Evolutionary conservation across 352 stramenopile genomes (phyloP).

Genomic region (Globisporangium paddicum): DNA sequence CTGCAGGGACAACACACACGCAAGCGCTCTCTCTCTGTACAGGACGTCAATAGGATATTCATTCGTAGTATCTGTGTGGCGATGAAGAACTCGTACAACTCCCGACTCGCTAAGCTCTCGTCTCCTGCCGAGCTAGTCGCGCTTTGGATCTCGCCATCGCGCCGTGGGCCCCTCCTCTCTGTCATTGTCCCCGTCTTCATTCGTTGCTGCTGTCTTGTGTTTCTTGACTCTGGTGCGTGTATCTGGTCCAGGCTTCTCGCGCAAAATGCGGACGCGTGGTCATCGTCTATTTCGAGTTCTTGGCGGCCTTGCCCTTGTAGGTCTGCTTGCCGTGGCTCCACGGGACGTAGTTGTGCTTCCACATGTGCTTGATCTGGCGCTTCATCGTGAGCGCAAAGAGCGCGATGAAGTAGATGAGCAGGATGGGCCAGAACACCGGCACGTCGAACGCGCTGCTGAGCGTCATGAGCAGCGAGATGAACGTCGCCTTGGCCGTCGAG

Average conservation of each 20-base stretch:
- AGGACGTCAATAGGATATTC: slow-evolving; percentile 6
- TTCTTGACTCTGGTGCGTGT: background rate
- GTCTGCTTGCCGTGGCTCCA: slow-evolving; percentile 96
- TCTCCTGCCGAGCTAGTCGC: background rate
- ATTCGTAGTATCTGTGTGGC: background rate
- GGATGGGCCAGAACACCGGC: slow-evolving; percentile 99
- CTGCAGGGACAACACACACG: background rate
- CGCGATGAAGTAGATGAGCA: slow-evolving; percentile 99
- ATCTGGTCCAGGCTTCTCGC: no score
- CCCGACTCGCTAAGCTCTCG: background rate
- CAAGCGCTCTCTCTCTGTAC: background rate
- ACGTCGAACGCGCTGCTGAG: slow-evolving; percentile 98
- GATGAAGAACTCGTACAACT: background rate
- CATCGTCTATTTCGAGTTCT: slow-evolving; percentile 68
- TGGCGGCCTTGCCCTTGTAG: slow-evolving; percentile 85
- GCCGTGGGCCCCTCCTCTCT: background rate
- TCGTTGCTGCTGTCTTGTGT: background rate
- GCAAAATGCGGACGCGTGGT: background rate
- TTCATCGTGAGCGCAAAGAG: slow-evolving; percentile 99
- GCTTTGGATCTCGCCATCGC: background rate
- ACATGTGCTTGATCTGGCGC: slow-evolving; percentile 99
- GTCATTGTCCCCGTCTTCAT: background rate
- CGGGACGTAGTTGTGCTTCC: slow-evolving; percentile 99
- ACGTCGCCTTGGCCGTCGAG: slow-evolving; percentile 84
- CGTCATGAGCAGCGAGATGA: slow-evolving; percentile 95